Evolutionary conservation across 1,139 yeast genomes (phyloP).

Genomic region (Geotrichum bryndzae): DNA sequence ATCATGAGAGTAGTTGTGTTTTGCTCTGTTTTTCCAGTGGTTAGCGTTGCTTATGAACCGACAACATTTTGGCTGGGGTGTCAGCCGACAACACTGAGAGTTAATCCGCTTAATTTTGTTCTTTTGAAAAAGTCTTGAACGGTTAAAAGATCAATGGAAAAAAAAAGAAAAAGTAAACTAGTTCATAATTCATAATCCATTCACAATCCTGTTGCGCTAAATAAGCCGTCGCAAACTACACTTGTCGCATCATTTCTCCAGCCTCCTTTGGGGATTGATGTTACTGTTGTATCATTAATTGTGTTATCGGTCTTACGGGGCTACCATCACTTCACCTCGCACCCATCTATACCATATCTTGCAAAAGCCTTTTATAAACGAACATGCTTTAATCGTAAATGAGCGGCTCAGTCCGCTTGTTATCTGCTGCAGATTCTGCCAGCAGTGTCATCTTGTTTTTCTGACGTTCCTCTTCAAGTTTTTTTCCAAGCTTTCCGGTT

Average conservation of each 20-base stretch:
- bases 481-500: slow-evolving; percentile 15
- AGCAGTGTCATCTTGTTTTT: slow-evolving; percentile 10
- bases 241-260: not conserved
- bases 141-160: not conserved
- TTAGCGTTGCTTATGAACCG: no score
- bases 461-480: slow-evolving; percentile 13
- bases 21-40: no score
- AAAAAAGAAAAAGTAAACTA: not conserved
- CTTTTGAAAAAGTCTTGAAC: not conserved
- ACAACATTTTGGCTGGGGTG: no score
- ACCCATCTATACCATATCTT: not conserved
- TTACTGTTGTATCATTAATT: not conserved
- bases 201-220: not conserved
- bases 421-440: slow-evolving; percentile 9
- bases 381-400: slow-evolving; percentile 12
- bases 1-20: no score
- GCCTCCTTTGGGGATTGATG: not conserved
- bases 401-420: slow-evolving; percentile 6
- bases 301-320: not conserved
- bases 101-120: not conserved
- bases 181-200: not conserved
- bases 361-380: not conserved
- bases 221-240: not conserved
- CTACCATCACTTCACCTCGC: not conserved
- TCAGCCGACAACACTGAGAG: no score